Evolutionary conservation across 805 yeast genomes (phyloP).

Genomic region (Nematodospora valgi): DNA sequence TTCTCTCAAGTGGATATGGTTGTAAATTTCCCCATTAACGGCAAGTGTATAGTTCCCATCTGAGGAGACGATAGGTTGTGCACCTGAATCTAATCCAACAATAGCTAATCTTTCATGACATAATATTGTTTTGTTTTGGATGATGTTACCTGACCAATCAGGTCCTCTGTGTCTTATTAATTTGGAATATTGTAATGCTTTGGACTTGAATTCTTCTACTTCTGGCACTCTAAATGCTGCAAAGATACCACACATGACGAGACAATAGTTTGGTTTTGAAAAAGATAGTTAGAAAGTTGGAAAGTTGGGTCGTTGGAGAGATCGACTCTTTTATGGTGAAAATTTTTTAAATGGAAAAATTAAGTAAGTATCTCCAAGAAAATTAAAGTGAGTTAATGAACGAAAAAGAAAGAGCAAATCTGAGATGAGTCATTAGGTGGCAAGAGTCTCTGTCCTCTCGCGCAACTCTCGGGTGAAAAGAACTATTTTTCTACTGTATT

Average conservation of each 20-base stretch:
- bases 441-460: too few relatives aligned
- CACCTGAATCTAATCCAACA: constrained; percentile 96
- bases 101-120: constrained; percentile 96
- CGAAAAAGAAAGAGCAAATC: constrained; percentile 1
- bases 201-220: constrained; percentile 74
- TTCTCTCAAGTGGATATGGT: constrained; percentile 86
- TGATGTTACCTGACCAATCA: constrained; percentile 94
- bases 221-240: constrained; percentile 86
- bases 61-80: constrained; percentile 88
- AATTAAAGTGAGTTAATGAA: too few relatives aligned
- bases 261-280: not conserved
- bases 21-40: constrained; percentile 98
- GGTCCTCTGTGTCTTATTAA: constrained; percentile 99
- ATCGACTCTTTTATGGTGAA: not conserved
- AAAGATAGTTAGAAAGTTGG: not conserved
- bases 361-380: too few relatives aligned
- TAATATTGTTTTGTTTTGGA: constrained; percentile 75
- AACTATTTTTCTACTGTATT: too few relatives aligned
- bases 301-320: not conserved
- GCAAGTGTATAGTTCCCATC: constrained; percentile 73
- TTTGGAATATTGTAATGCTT: constrained; percentile 86
- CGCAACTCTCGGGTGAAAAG: too few relatives aligned
- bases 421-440: not conserved
- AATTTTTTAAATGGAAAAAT: constrained; percentile 3
- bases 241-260: constrained; percentile 92